Conservation (phyloP, 1,284 basidiomycete species). For the Microbotryum violaceum region DNA sequence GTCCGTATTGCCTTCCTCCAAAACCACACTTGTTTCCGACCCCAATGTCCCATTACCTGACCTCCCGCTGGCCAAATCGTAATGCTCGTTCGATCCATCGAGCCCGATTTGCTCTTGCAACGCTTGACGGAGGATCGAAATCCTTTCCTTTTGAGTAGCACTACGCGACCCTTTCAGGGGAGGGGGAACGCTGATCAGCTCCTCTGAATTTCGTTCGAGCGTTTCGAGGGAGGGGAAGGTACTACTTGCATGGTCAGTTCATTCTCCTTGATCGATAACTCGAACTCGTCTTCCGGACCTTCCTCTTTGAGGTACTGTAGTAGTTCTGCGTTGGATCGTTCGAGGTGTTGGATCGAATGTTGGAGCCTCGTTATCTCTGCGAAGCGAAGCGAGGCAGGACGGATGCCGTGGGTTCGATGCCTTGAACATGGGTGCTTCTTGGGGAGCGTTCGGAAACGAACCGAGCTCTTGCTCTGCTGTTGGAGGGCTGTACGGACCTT, state of each 20-base stretch:
- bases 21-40: not conserved
- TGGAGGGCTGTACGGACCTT: too few species aligned
- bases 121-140: conserved; percentile 24
- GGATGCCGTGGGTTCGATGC: too few species aligned
- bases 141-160: conserved; percentile 21
- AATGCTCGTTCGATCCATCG: conserved; percentile 24
- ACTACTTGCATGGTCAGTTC: conserved; percentile 23
- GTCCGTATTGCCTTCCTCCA: too few species aligned
- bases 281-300: conserved; percentile 13
- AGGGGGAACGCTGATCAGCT: too few species aligned
- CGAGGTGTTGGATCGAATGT: conserved; percentile 23
- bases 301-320: conserved; percentile 6
- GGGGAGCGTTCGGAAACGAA: too few species aligned
- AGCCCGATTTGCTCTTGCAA: conserved; percentile 26
- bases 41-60: not conserved
- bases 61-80: not conserved
- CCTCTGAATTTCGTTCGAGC: too few species aligned
- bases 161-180: not conserved
- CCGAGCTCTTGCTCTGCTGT: too few species aligned
- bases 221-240: too few species aligned
- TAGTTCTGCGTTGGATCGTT: conserved; percentile 24
- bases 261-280: conserved; percentile 15
- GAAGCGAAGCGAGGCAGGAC: too few species aligned
- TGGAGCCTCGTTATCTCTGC: conserved; percentile 25
- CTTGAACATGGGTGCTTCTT: too few species aligned